These are phyloP conservation scores for Cercospora zeina DNA, from an alignment of 2,329 filamentous ascomycete genomes.

Conservation along the genomic window DNA sequence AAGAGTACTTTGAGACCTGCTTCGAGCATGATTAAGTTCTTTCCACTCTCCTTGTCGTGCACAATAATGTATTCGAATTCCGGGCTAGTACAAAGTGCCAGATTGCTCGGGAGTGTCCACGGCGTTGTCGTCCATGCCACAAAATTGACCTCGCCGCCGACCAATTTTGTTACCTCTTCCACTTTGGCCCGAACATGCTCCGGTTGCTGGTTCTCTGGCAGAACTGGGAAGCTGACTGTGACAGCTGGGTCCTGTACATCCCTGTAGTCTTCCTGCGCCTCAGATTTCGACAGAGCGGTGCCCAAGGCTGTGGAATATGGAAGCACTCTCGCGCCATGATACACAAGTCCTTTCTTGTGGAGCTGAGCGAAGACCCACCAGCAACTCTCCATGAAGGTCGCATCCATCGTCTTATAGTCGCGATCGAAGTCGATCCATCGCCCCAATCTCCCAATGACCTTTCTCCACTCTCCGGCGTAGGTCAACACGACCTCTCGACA, in stretches of 20 bases:
- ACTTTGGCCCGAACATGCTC: slow-evolving; percentile 35
- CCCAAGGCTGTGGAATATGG: slow-evolving; percentile 90
- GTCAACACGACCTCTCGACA: slow-evolving; percentile 93
- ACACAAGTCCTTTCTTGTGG: slow-evolving; percentile 85
- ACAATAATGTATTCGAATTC: slow-evolving; percentile 88
- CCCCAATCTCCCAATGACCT: slow-evolving; percentile 82
- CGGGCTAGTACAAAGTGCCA: slow-evolving; percentile 74
- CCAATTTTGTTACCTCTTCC: slow-evolving; percentile 36
- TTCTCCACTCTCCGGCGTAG: slow-evolving; percentile 81
- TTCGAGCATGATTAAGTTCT: slow-evolving; percentile 83
- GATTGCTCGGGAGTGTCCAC: slow-evolving; percentile 81
- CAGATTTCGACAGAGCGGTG: slow-evolving; percentile 89
- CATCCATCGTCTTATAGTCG: slow-evolving; percentile 97
- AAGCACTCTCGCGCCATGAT: slow-evolving; percentile 89
- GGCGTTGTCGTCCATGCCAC: slow-evolving; percentile 90
- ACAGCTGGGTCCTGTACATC: slow-evolving; percentile 88
- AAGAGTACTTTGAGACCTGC: slow-evolving; percentile 78
- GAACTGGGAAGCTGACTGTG: slow-evolving; percentile 81
- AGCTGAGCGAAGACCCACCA: slow-evolving; percentile 98
- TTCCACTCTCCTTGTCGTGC: slow-evolving; percentile 75
- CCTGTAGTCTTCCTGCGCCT: slow-evolving; percentile 92
- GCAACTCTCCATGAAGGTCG: slow-evolving; percentile 90
- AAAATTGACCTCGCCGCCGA: slow-evolving; percentile 63
- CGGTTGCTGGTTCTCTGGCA: slow-evolving; percentile 44
- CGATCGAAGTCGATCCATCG: slow-evolving; percentile 98